Evolutionary conservation across 768 basidiomycete species (phyloP).

Genomic region (Leccinum barrowsii): DNA sequence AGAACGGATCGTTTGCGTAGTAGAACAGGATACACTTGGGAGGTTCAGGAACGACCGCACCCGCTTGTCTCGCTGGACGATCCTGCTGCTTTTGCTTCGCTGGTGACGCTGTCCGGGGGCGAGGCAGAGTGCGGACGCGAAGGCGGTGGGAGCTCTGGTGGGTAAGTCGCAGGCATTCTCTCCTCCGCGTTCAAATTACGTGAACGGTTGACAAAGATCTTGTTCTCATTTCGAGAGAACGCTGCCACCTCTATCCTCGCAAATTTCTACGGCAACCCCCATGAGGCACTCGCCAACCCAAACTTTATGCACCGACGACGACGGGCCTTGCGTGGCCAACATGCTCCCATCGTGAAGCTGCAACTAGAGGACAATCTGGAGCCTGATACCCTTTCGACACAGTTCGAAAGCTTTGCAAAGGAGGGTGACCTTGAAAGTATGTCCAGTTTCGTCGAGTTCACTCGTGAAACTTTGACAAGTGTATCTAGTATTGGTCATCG

Average conservation of each 20-base stretch:
- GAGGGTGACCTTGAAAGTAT: constrained; percentile 50
- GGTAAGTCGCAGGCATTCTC: constrained; percentile 36
- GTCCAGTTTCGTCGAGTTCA: constrained; percentile 6
- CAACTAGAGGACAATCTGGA: constrained; percentile 41
- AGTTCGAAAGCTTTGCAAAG: constrained; percentile 43
- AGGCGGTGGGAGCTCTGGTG: no score
- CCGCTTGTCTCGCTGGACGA: no score
- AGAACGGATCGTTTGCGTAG: no score
- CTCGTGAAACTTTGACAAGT: constrained; percentile 10
- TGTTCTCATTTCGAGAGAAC: constrained; percentile 52
- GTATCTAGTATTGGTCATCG: constrained; percentile 49
- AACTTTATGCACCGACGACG: constrained; percentile 31
- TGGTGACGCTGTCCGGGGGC: no score
- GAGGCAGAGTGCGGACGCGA: no score
- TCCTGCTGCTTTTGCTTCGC: no score
- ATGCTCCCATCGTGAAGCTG: constrained; percentile 37
- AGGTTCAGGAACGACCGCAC: no score
- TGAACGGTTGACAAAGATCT: constrained; percentile 47
- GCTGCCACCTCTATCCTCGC: constrained; percentile 54
- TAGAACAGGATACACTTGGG: no score
- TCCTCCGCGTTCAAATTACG: constrained; percentile 52
- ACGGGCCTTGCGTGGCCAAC: constrained; percentile 29
- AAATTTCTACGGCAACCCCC: constrained; percentile 39
- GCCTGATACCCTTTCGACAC: constrained; percentile 44
- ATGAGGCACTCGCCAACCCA: constrained; percentile 37